Evolutionary conservation across 2,329 filamentous ascomycete genomes (phyloP).

Genomic region (Diaporthe sp.): DNA sequence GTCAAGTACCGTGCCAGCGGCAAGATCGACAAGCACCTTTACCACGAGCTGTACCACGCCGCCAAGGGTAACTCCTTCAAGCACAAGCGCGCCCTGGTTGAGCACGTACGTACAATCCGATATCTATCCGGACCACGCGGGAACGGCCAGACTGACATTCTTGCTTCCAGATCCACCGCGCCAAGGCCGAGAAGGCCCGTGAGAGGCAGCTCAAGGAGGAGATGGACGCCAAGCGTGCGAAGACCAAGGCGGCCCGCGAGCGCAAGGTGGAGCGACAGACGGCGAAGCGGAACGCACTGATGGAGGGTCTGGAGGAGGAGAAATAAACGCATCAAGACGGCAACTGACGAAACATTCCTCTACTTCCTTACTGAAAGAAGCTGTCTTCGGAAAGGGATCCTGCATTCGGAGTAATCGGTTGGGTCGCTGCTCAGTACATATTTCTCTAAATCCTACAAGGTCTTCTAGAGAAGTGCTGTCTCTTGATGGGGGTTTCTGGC

Average conservation of each 20-base stretch:
- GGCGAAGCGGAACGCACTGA: conserved; percentile 90
- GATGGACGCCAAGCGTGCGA: conserved; percentile 99
- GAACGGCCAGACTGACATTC: conserved; percentile 34
- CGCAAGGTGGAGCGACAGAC: conserved; percentile 92
- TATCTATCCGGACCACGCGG: background rate
- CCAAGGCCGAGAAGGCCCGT: conserved; percentile 99
- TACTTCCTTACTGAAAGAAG: conserved; percentile 61
- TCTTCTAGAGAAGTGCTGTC: conserved; percentile 39
- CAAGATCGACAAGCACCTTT: conserved; percentile 99
- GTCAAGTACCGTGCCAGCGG: conserved; percentile 99
- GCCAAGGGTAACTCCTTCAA: conserved; percentile 99
- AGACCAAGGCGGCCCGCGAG: conserved; percentile 99
- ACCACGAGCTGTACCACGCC: conserved; percentile 99
- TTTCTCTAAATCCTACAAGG: conserved; percentile 43
- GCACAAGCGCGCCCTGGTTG: conserved; percentile 99
- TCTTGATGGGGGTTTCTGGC: conserved; percentile 40
- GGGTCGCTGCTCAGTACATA: conserved; percentile 57
- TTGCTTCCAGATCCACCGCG: conserved; percentile 90
- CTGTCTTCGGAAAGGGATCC: conserved; percentile 53
- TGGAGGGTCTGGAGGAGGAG: conserved; percentile 77
- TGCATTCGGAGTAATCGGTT: conserved; percentile 73
- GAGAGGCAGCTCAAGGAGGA: conserved; percentile 97
- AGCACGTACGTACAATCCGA: conserved; percentile 86
- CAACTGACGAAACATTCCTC: conserved; percentile 59
- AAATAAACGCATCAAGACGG: conserved; percentile 45